Percentiles rank a stretch among this genome's conserved stretches.
Conservation (phyloP, 352 stramenopile genomes). For the Globisporangium viniferum region DNA sequence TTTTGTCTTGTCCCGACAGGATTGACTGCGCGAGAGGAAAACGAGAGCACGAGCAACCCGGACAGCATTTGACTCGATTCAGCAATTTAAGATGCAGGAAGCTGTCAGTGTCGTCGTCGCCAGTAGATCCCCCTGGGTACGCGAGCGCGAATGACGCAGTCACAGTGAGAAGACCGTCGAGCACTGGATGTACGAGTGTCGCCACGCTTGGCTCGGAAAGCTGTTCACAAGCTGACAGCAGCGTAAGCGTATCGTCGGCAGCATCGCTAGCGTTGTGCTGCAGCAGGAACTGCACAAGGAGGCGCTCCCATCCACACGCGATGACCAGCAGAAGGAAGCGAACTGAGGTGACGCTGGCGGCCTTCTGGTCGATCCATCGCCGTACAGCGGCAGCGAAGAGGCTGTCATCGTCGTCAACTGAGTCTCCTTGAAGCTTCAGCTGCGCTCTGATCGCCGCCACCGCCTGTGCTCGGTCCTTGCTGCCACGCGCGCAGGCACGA, state of each 20-base stretch:
- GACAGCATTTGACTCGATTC: background rate
- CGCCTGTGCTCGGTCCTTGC: background rate
- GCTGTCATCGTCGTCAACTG: slow-evolving; percentile 6
- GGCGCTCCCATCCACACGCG: slow-evolving; percentile 23
- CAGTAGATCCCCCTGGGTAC: background rate
- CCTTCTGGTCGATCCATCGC: slow-evolving; percentile 17
- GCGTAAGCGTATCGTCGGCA: slow-evolving; percentile 12
- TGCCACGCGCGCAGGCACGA: background rate
- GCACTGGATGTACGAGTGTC: background rate
- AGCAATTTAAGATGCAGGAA: background rate
- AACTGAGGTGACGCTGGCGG: slow-evolving; percentile 1
- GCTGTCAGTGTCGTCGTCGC: background rate
- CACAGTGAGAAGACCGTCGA: slow-evolving; percentile 4
- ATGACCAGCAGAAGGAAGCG: slow-evolving; percentile 25
- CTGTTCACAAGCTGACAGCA: slow-evolving; percentile 3
- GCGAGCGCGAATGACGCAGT: slow-evolving; percentile 1
- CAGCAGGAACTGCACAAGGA: slow-evolving; percentile 32
- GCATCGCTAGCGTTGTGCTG: slow-evolving; percentile 31
- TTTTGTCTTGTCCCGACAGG: background rate
- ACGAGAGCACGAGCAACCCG: background rate
- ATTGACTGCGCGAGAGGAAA: background rate
- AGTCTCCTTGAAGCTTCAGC: background rate
- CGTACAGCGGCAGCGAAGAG: slow-evolving; percentile 19
- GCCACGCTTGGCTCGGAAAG: background rate
- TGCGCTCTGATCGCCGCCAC: background rate